Evolutionary conservation across 805 yeast genomes (phyloP), one percentile per base, ranked within the genome.

Genomic region (Starmerella bombicola): DNA sequence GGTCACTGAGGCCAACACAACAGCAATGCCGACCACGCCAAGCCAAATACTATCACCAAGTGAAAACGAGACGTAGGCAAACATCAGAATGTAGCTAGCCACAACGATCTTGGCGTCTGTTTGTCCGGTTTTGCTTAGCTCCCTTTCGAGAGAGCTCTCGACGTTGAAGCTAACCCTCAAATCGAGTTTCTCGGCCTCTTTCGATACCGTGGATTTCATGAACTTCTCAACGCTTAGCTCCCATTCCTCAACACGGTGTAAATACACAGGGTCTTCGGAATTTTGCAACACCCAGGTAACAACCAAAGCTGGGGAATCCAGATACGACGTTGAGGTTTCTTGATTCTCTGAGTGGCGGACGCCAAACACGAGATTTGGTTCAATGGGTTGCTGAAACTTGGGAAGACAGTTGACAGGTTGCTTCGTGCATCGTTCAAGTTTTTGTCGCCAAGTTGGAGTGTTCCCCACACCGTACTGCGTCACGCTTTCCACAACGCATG

Each of bases 351-450:
- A 15, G 25, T 19, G 21, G 17, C 25, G 35, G 4, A 32, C 28
- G 15, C 88, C 86, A 59, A 88, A 82, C 3, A 88, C 57, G 16
- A 84, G 50, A 39, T 77, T 73, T 21, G 75, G 72, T 50, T 76
- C 79, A 47, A 88, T 64, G 0, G 97, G 97, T 57, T 85, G 96
- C 54, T 83, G 94, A 60, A 86, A 88, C 0, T 77, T 61, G 0
- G 98, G 97, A 30, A 88, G 63, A 56, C 98, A 88, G 47, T 73
- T 78, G 1, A 88, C 96, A 0, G 97, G 97, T 1, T 83, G 73
- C 16, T 69, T 65, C 0, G 91, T 69, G 56, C 98, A 88, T 3
- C 60, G 55, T 39, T 65, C 53, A 9, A 88, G 55, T 39, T 70
- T 63, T 2, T 54, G 47, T 30, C 65, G 55, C 94, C 94, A 88